These are phyloP conservation scores for Hevea brasiliensis DNA, from an alignment of 345 rosid species.

Conservation along the genomic window DNA sequence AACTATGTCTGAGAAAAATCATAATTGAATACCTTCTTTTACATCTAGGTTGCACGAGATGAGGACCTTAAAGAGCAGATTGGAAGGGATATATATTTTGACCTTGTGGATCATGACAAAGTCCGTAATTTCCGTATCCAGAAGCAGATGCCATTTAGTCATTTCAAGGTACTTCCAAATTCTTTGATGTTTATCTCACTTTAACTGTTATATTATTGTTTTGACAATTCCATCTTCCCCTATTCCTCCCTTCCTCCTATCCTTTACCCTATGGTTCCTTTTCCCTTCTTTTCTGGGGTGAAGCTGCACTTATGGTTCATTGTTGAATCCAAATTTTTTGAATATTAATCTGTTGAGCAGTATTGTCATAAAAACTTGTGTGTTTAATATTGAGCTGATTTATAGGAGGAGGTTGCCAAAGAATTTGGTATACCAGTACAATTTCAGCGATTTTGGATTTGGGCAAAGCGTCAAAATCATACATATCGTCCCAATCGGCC, in stretches of 20 bases:
- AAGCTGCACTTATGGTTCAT: not conserved
- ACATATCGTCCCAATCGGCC: slow-evolving; percentile 91
- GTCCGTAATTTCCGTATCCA: slow-evolving; percentile 85
- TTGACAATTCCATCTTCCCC: not conserved
- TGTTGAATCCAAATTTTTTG: not conserved
- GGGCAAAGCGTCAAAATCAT: slow-evolving; percentile 96
- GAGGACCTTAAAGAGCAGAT: slow-evolving; percentile 80
- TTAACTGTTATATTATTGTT: not conserved
- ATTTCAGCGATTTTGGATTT: slow-evolving; percentile 90
- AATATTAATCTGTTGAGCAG: not conserved
- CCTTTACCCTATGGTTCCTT: too few relatives aligned
- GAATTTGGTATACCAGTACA: slow-evolving; percentile 83
- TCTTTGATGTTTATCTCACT: not conserved
- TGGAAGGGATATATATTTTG: slow-evolving; percentile 90
- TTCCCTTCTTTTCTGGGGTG: not conserved
- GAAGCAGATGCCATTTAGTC: slow-evolving; percentile 71
- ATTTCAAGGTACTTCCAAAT: slow-evolving; percentile 65
- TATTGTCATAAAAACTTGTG: not conserved
- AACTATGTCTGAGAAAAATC: not conserved
- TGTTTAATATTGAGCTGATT: not conserved
- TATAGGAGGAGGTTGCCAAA: slow-evolving; percentile 93
- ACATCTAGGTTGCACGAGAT: slow-evolving; percentile 79
- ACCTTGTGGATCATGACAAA: slow-evolving; percentile 95
- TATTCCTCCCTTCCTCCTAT: too few relatives aligned
- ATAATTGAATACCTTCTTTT: not conserved